These are phyloP conservation scores for Picea glauca DNA, from an alignment of 75 land plant genomes.

Conservation along the genomic window DNA sequence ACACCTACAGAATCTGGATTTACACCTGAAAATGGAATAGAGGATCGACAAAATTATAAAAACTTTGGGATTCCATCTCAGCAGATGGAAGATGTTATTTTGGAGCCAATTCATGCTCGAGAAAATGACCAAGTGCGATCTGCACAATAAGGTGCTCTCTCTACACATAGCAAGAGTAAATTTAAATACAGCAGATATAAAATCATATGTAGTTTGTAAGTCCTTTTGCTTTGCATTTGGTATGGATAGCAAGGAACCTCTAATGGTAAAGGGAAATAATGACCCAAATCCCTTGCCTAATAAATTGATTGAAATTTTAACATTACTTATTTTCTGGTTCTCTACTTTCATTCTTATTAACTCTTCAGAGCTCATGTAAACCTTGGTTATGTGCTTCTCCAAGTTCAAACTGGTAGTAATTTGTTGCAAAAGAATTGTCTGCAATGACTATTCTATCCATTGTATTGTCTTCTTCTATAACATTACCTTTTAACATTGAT, in stretches of 20 bases:
- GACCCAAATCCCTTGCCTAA: not conserved
- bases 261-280: not conserved
- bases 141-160: not conserved
- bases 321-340: not conserved
- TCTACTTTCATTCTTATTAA: not conserved
- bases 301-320: conserved; percentile 1
- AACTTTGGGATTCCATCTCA: not conserved
- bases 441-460: not conserved
- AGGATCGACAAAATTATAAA: conserved; percentile 1
- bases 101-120: not conserved
- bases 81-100: not conserved
- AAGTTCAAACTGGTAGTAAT: not conserved
- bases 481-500: not conserved
- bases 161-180: not conserved
- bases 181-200: not conserved
- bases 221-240: not conserved
- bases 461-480: not conserved
- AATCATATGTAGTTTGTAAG: not conserved
- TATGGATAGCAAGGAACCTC: not conserved
- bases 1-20: conserved; percentile 2
- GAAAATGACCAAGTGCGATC: not conserved
- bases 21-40: conserved; percentile 4
- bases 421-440: not conserved
- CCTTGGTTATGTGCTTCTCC: not conserved
- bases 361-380: not conserved